A percentile compares a stretch with the other conserved stretches of the same genome.
phyloP scores from a whole-genome alignment of 305 asterid species.

The Ilex paraguariensis region DNA sequence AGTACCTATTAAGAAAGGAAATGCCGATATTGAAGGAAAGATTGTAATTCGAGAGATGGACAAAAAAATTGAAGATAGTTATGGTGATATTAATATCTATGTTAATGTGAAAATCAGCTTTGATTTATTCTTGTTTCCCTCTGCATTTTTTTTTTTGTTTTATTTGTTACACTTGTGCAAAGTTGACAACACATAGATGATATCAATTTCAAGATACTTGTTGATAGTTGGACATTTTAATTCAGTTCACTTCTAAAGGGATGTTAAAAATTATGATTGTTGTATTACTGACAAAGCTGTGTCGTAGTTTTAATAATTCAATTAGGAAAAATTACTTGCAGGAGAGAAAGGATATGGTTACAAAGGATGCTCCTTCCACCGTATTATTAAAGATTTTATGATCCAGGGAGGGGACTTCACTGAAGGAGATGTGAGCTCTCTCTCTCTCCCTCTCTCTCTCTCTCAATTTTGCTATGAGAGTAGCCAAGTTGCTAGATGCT shows the following conservation, averaged over 20 bases:
- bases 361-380: slow-evolving; percentile 4
- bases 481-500: too few species aligned
- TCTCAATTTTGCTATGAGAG: neutral
- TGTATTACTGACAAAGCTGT: neutral
- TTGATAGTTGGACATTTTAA: neutral
- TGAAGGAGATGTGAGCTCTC: slow-evolving; percentile 5
- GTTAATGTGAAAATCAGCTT: too few species aligned
- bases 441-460: neutral
- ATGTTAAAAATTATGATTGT: neutral
- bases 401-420: slow-evolving; percentile 5
- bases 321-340: neutral
- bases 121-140: too few species aligned
- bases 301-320: neutral
- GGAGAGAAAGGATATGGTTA: slow-evolving; percentile 4
- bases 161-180: too few species aligned
- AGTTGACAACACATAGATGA: too few species aligned
- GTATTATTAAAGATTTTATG: slow-evolving; percentile 4
- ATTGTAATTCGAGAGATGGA: neutral
- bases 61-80: too few species aligned
- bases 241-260: neutral
- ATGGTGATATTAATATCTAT: too few species aligned
- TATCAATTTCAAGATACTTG: too few species aligned
- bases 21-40: neutral
- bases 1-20: neutral
- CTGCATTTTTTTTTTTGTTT: too few species aligned